Evolutionary conservation across 306 rosid genomes (phyloP).

Genomic region (Fagus crenata): DNA sequence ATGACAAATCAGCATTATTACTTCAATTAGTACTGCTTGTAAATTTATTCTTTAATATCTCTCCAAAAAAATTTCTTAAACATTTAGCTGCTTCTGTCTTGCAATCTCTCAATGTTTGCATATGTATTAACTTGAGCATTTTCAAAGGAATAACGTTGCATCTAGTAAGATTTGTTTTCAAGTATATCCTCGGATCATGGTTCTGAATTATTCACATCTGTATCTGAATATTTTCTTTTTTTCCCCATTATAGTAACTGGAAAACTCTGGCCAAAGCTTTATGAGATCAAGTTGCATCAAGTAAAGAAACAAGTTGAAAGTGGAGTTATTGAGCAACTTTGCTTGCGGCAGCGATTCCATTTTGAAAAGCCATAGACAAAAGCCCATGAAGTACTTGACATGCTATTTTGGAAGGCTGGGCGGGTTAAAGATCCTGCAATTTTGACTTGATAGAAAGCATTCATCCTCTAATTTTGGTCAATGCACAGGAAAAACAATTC

Average conservation of each 20-base stretch:
- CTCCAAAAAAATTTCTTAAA: background rate
- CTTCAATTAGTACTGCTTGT: background rate
- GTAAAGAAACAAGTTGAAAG: constrained; percentile 34
- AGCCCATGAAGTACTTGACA: background rate
- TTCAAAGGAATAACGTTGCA: background rate
- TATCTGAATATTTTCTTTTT: background rate
- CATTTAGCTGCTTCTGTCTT: background rate
- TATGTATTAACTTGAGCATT: background rate
- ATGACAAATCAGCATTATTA: background rate
- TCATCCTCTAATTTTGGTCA: background rate
- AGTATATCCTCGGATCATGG: background rate
- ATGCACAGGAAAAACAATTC: background rate
- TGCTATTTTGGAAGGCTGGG: background rate
- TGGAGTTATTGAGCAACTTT: constrained; percentile 48
- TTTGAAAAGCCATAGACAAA: constrained; percentile 35
- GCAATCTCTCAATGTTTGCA: background rate
- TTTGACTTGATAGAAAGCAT: background rate
- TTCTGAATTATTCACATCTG: background rate
- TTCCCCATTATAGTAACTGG: constrained; percentile 73
- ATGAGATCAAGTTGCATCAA: constrained; percentile 61
- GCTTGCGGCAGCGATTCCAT: constrained; percentile 49
- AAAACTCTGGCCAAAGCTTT: constrained; percentile 86
- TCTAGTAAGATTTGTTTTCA: background rate
- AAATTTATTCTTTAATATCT: background rate
- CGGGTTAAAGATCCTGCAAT: background rate